These are phyloP conservation scores for Trichophyton rubrum DNA, from an alignment of 2,329 filamentous ascomycete species.

Conservation along the genomic window DNA sequence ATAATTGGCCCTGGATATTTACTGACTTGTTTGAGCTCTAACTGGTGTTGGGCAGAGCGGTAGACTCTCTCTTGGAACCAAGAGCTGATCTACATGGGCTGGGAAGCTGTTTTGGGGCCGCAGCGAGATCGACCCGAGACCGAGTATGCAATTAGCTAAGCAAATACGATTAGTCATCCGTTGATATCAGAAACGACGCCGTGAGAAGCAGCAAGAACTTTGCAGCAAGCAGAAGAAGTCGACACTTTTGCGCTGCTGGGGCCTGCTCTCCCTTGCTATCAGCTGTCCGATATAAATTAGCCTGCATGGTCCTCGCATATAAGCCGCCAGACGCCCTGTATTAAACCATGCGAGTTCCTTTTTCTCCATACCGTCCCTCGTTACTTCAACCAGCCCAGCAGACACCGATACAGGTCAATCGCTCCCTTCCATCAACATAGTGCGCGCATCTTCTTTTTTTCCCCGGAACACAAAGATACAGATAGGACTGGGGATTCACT, in stretches of 20 bases:
- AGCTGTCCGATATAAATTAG: not conserved
- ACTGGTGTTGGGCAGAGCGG: no score
- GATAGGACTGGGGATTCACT: not conserved
- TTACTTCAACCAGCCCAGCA: not conserved
- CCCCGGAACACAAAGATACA: no score
- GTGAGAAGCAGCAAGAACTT: not conserved
- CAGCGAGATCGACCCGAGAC: no score
- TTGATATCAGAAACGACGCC: not conserved
- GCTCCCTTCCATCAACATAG: not conserved
- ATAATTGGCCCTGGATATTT: no score
- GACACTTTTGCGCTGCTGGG: not conserved
- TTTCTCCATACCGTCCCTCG: not conserved
- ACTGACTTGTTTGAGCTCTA: no score
- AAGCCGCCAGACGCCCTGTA: not conserved
- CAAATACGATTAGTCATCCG: not conserved
- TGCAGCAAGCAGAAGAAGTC: not conserved
- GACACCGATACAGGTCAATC: not conserved
- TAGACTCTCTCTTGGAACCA: no score
- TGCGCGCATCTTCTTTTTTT: not conserved
- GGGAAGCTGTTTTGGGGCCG: no score
- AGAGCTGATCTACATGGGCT: no score
- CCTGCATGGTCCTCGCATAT: not conserved
- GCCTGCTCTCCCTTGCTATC: not conserved
- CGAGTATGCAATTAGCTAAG: not conserved
- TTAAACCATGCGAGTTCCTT: not conserved